Percentiles rank a stretch among this genome's conserved stretches.
phyloP scores from a whole-genome alignment of 345 rosid species.

The Dimocarpus longan region DNA sequence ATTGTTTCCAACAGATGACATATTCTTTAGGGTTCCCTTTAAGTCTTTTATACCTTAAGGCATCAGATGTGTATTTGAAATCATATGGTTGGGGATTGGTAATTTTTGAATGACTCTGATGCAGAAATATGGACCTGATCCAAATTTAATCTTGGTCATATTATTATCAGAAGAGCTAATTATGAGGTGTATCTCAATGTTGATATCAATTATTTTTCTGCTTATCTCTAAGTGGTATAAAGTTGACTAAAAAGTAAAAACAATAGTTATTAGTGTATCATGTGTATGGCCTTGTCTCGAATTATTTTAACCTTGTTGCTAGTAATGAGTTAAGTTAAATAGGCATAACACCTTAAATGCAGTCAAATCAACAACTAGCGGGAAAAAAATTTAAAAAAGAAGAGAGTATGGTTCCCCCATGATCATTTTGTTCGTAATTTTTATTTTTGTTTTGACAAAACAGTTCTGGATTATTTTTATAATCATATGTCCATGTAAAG shows the following conservation, averaged over 20 bases:
- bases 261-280: too few species aligned
- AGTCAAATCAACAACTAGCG: neutral
- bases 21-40: neutral
- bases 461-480: neutral
- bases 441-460: neutral
- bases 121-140: neutral
- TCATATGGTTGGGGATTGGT: conserved; percentile 1
- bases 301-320: neutral
- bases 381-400: neutral
- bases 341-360: neutral
- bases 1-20: too few species aligned
- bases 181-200: neutral
- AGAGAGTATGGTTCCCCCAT: neutral
- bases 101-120: neutral
- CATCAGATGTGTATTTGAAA: neutral
- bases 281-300: conserved; percentile 1
- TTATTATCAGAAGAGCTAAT: neutral
- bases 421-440: neutral
- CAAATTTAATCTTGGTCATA: conserved; percentile 1
- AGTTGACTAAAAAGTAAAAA: neutral
- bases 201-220: neutral
- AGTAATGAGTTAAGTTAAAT: neutral
- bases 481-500: neutral
- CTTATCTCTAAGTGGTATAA: neutral
- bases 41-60: neutral